A percentile compares a stretch with the other conserved stretches of the same genome.
phyloP scores from a whole-genome alignment of 495 filamentous ascomycete species.

The Talaromyces nanjingensis region DNA sequence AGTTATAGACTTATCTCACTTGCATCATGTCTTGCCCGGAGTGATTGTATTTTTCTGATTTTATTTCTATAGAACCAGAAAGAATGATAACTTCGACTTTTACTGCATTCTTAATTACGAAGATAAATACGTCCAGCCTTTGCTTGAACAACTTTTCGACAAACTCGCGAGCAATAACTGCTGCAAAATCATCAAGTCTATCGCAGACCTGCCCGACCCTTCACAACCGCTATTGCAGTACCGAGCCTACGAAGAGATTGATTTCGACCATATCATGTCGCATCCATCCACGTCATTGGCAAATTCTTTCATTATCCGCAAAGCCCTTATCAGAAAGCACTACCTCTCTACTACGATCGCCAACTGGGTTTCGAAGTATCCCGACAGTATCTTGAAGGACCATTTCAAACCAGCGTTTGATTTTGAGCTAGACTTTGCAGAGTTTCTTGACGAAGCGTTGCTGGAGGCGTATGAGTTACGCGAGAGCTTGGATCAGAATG shows the following conservation, averaged over 20 bases:
- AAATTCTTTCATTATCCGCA: slow-evolving; percentile 89
- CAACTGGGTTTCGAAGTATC: slow-evolving; percentile 76
- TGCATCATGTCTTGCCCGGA: slow-evolving; percentile 1
- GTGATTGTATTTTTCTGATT: slow-evolving; percentile 31
- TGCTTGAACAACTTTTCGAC: slow-evolving; percentile 51
- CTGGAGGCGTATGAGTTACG: slow-evolving; percentile 81
- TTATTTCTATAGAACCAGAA: slow-evolving; percentile 29
- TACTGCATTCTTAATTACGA: slow-evolving; percentile 78
- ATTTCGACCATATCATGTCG: slow-evolving; percentile 64
- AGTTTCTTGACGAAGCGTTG: slow-evolving; percentile 91
- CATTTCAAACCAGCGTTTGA: slow-evolving; percentile 69
- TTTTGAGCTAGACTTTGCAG: slow-evolving; percentile 93
- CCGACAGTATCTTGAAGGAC: slow-evolving; percentile 54
- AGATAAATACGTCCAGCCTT: slow-evolving; percentile 76
- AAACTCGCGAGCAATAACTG: slow-evolving; percentile 41
- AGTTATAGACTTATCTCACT: slow-evolving; percentile 9
- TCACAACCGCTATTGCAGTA: slow-evolving; percentile 65
- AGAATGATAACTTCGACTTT: slow-evolving; percentile 37
- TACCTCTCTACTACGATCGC: slow-evolving; percentile 74
- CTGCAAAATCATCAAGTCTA: slow-evolving; percentile 37
- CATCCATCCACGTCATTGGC: slow-evolving; percentile 53
- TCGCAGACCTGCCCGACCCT: slow-evolving; percentile 34
- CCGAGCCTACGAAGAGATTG: slow-evolving; percentile 75
- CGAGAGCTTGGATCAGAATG: slow-evolving; percentile 65
- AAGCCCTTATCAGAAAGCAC: slow-evolving; percentile 96